phyloP scores from a whole-genome alignment of 108 stramenopile genomes.

The Aurantiochytrium sp. region DNA sequence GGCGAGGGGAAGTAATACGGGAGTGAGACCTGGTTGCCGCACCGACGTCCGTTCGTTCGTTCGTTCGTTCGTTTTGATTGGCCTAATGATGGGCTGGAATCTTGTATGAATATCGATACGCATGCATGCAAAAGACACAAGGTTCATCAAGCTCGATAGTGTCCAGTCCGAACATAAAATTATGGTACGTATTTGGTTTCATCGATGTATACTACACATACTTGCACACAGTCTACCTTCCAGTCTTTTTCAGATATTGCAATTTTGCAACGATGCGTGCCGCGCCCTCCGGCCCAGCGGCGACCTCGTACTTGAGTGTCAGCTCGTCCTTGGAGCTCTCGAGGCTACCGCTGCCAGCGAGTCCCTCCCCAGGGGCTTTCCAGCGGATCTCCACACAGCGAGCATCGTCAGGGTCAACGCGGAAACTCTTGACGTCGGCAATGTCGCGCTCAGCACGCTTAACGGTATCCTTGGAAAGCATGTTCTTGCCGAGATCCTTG shows the following conservation, averaged over 20 bases:
- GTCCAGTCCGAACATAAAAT: not conserved
- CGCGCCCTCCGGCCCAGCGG: not conserved
- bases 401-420: not conserved
- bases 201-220: not conserved
- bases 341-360: not conserved
- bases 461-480: not conserved
- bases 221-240: not conserved
- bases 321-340: not conserved
- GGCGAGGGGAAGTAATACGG: too few relatives aligned
- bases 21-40: too few relatives aligned
- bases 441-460: not conserved
- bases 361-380: not conserved
- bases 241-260: not conserved
- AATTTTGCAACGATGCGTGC: constrained; percentile 19
- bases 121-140: too few relatives aligned
- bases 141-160: too few relatives aligned
- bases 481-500: constrained; percentile 11
- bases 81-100: too few relatives aligned
- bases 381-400: not conserved
- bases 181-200: not conserved
- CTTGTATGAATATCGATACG: too few relatives aligned
- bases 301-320: not conserved
- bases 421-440: not conserved
- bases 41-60: too few relatives aligned
- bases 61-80: too few relatives aligned